Conservation (phyloP, 305 asterid genomes). For the Fraxinus paxiana region DNA sequence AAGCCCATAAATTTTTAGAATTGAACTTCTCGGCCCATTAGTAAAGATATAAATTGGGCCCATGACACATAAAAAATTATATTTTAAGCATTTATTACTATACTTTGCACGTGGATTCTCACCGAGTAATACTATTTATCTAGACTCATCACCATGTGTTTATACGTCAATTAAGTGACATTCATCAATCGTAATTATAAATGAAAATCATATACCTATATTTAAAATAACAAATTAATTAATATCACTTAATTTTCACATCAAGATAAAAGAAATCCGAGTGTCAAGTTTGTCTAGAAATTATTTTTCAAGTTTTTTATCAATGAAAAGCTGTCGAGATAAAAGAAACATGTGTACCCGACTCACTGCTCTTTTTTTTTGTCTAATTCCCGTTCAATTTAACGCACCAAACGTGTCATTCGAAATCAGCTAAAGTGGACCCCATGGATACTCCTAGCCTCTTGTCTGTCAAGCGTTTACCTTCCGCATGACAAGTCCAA, state of each 20-base stretch:
- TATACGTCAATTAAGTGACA: background rate
- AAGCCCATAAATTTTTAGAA: background rate
- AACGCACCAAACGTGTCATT: too few relatives aligned
- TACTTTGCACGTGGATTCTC: background rate
- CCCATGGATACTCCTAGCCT: constrained; percentile 1
- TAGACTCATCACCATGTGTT: too few relatives aligned
- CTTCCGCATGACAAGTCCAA: constrained; percentile 4
- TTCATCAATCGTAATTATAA: background rate
- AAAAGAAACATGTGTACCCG: background rate
- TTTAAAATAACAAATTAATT: too few relatives aligned
- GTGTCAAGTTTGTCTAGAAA: background rate
- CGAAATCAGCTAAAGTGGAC: background rate
- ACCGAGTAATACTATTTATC: background rate
- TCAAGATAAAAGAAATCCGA: too few relatives aligned
- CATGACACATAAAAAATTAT: background rate
- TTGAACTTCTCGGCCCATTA: background rate
- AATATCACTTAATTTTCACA: background rate
- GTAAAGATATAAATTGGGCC: background rate
- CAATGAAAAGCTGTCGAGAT: background rate
- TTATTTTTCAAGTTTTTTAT: too few relatives aligned
- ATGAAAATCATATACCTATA: too few relatives aligned
- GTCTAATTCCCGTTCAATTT: background rate
- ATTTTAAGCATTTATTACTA: too few relatives aligned
- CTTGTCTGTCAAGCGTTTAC: background rate
- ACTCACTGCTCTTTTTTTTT: background rate